These are phyloP conservation scores for Marvania coccoides DNA, from an alignment of 139 green algal species.

Conservation along the genomic window DNA sequence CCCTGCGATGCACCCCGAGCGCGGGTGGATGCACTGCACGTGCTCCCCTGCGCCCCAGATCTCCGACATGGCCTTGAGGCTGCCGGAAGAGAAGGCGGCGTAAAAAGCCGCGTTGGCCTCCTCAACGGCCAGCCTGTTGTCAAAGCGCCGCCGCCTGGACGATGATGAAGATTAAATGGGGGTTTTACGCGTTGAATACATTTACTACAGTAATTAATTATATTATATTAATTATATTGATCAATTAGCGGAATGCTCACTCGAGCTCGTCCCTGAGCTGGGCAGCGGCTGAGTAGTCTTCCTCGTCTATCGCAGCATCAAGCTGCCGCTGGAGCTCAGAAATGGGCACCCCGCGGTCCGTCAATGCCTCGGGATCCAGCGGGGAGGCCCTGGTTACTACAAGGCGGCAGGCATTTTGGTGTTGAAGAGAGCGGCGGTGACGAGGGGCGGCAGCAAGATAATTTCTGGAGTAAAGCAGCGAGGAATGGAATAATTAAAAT, in stretches of 20 bases:
- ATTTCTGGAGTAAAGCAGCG: too few species aligned
- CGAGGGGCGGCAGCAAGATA: too few species aligned
- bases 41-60: constrained; percentile 75
- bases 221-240: background rate
- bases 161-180: background rate
- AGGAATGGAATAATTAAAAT: too few species aligned
- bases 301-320: constrained; percentile 35
- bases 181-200: background rate
- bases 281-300: constrained; percentile 53
- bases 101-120: constrained; percentile 81
- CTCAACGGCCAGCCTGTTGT: constrained; percentile 57
- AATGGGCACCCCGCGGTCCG: background rate
- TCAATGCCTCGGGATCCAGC: background rate
- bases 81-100: constrained; percentile 55
- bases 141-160: constrained; percentile 26
- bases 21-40: constrained; percentile 77
- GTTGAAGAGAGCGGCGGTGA: too few species aligned
- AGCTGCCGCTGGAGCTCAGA: constrained; percentile 15
- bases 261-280: constrained; percentile 42
- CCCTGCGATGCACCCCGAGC: constrained; percentile 54
- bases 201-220: background rate
- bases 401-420: too few species aligned
- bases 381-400: too few species aligned
- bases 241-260: constrained; percentile 5
- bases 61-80: constrained; percentile 55